Base-by-base conservation (phyloP, 2,329 filamentous ascomycete genomes). In the Neofusicoccum umdonicola region DNA sequence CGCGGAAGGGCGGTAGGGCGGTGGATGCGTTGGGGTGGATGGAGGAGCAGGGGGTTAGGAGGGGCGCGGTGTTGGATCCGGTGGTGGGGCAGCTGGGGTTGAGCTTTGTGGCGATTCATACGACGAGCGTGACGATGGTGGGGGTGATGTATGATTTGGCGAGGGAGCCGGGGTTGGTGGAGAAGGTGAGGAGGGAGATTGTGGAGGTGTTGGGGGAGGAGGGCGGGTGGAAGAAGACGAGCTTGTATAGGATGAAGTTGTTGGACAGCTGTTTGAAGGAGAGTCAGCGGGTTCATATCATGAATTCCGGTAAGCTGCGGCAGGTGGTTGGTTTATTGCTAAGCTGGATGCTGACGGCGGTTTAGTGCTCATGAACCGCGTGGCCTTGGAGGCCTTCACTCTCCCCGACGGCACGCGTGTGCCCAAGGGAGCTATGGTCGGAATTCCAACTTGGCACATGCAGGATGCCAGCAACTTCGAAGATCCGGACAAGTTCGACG, bases 211-310 rank as follows among this genome's bases (percentile, higher is more conserved):
- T 76, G 7, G 45, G 62, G 8, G 66, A 70, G 60, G 66, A 71
- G 37, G 71, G 72, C 22, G 54, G 54, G 8, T 74, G 70, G 71
- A 69, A 66, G 34, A 76, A 74, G 67, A 63, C 66, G 5, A 65
- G 70, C 3, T 64, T 76, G 19, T 70, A 69, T 19, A 69, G 73
- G 61, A 67, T 76, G n/a, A 68, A 70, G 22, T 63, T 76, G 13
- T 65, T 77, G 51, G 74, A 77, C 54, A 74, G 72, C 66, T 68
- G 73, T 54, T 68, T 77, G 64, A 75, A 75, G 66, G 75, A 77
- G 64, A 69, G 68, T 1, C 73, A 75, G 64, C 64, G 75, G 45
- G 15, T 58, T 22, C 54, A 58, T 8, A 58, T 27, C 11, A 41
- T 58, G 1, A 41, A 22, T 35, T 39, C 54, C 17, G 39, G 54